Evolutionary conservation across 352 stramenopile genomes (phyloP).

Genomic region (Phytophthora litchii): DNA sequence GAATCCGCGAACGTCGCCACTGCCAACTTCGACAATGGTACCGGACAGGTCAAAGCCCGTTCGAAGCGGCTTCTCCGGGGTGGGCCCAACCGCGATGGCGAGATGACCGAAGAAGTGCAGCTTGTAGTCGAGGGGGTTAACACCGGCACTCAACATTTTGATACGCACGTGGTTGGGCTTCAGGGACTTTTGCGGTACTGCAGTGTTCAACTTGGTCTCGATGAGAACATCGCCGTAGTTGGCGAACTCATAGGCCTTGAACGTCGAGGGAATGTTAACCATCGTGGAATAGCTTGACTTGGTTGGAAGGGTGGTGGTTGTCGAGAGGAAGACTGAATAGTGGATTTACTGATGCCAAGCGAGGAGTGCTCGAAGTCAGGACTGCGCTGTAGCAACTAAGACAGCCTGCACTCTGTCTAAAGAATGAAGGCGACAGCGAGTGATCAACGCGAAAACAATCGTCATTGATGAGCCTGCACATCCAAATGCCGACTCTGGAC

Average conservation of each 20-base stretch:
- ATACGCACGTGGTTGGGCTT: constrained; percentile 22
- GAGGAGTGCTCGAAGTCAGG: too few species aligned
- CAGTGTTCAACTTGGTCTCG: constrained; percentile 29
- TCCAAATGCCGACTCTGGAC: constrained; percentile 1
- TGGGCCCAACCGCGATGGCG: constrained; percentile 17
- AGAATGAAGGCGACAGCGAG: constrained; percentile 19
- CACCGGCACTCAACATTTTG: constrained; percentile 23
- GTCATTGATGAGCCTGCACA: constrained; percentile 5
- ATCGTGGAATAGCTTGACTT: constrained; percentile 1
- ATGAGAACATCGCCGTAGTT: constrained; percentile 20
- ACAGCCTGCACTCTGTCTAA: constrained; percentile 12
- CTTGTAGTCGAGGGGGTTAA: constrained; percentile 46
- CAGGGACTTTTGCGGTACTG: constrained; percentile 15
- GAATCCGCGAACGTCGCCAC: constrained; percentile 26
- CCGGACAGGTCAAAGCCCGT: constrained; percentile 49
- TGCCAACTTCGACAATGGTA: constrained; percentile 18
- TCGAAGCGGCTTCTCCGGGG: constrained; percentile 34
- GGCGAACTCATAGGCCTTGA: constrained; percentile 34
- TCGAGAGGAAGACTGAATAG: constrained; percentile 9
- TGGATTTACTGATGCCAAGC: constrained; percentile 1
- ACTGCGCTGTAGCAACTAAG: not conserved
- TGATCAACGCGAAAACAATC: constrained; percentile 5
- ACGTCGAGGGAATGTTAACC: constrained; percentile 22
- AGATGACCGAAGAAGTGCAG: constrained; percentile 21
- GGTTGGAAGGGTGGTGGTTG: constrained; percentile 5